Conservation (phyloP, 106 monocot genomes). For the Apostasia shenzhenica region DNA sequence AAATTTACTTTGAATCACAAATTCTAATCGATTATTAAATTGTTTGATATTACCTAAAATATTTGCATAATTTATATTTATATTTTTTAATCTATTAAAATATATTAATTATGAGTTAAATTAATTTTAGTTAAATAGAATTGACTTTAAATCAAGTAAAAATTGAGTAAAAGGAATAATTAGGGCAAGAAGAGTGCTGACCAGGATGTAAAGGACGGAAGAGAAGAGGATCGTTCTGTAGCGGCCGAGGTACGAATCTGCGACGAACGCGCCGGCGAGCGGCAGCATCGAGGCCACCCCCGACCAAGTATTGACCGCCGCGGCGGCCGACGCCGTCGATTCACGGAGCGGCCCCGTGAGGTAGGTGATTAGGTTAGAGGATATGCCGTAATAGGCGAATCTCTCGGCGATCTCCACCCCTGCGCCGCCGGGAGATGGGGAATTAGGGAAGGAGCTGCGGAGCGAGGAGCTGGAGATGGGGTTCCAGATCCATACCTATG, state of each 20-base stretch:
- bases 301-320: conserved; percentile 37
- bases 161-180: background rate
- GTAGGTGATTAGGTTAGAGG: conserved; percentile 46
- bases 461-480: background rate
- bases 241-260: conserved; percentile 48
- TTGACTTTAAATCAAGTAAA: background rate
- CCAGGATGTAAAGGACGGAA: conserved; percentile 38
- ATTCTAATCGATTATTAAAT: background rate
- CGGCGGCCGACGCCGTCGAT: conserved; percentile 37
- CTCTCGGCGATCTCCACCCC: conserved; percentile 54
- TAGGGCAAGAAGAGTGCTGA: background rate
- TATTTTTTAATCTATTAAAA: background rate
- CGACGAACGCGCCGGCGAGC: conserved; percentile 45
- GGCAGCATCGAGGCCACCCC: conserved; percentile 39
- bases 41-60: background rate
- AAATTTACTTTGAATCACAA: background rate
- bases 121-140: background rate
- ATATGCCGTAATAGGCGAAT: conserved; percentile 41
- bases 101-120: background rate
- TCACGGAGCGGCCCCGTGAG: conserved; percentile 45
- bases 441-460: background rate
- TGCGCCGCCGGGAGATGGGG: conserved; percentile 5
- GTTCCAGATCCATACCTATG: conserved; percentile 18
- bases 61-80: background rate
- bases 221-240: conserved; percentile 36